Base-by-base conservation (phyloP, 768 basidiomycete genomes). In the Leccinellum luteum region DNA sequence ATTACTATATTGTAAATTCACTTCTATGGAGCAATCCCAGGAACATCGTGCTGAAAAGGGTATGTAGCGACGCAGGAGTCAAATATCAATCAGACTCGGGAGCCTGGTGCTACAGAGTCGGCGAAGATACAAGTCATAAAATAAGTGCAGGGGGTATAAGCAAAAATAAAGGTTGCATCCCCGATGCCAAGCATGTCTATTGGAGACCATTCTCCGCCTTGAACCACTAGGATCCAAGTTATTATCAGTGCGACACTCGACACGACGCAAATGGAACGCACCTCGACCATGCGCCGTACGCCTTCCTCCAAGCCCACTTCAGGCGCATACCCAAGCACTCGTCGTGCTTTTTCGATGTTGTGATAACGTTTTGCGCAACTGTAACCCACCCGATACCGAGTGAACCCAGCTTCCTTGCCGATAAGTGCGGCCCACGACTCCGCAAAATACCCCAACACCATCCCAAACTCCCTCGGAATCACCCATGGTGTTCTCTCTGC, bases 251-350 rank as follows among this genome's bases (percentile, higher is more conserved):
- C 0, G 30, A 28, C 31, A 31, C n/a, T 6, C 25, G n/a, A 38
- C 31, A 21, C 32, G 2, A n/a, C 1, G 32, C 25, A n/a, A 23
- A 12, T 5, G n/a, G 35, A 3, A 23, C 87, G 57, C 63, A 90
- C 90, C 71, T 88, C 86, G 3, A 93, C 82, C 72, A 86, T 90
- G 61, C 79, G 79, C 74, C 83, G 81, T 51, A 97, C 80, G 27
- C 94, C 97, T 61, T 98, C 95, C 64, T 92, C 86, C 13, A 98
- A 64, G 2, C 94, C 89, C 6, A 96, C 85, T 57, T 91, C 75
- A 0, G 97, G 97, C 71, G 94, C 93, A 73, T 99, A 99, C 2
- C 94, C 95, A 43, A 99, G 77, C 59, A 98, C 82, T 57, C 94
- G 76, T 64, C 94, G 79, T 10, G 96, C 90, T 76, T 90, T 94